Percentiles rank a stretch among this genome's conserved stretches.
phyloP scores from a whole-genome alignment of 2,329 filamentous ascomycete genomes.

The Penicillium olsonii region DNA sequence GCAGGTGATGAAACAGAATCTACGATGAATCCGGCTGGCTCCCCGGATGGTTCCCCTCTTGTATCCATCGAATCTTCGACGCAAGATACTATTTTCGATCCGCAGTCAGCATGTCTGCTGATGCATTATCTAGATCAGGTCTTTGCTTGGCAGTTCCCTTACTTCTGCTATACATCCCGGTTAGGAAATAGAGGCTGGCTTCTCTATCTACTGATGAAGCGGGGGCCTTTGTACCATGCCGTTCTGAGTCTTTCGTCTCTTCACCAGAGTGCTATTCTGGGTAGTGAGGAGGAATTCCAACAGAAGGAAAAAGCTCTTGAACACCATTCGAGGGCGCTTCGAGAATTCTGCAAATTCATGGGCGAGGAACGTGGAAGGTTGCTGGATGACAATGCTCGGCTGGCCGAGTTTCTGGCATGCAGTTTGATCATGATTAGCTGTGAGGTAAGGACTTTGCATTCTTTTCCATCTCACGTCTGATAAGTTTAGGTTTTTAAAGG shows the following conservation, averaged over 20 bases:
- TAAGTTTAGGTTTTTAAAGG: constrained; percentile 2
- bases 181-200: background rate
- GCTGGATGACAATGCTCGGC: background rate
- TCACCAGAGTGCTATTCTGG: background rate
- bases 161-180: background rate
- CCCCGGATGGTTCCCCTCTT: background rate
- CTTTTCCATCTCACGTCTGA: background rate
- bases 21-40: background rate
- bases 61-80: background rate
- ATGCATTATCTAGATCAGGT: background rate
- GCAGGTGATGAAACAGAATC: background rate
- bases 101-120: background rate
- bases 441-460: background rate
- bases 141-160: background rate
- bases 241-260: background rate
- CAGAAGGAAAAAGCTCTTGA: background rate
- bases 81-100: background rate
- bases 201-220: background rate
- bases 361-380: background rate
- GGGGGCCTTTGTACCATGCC: background rate
- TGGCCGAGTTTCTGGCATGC: background rate
- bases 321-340: background rate
- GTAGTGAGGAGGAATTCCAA: background rate
- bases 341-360: background rate
- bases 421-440: constrained; percentile 3